Evolutionary conservation across 768 basidiomycete genomes (phyloP).

Genomic region (Hericium rajendrae): DNA sequence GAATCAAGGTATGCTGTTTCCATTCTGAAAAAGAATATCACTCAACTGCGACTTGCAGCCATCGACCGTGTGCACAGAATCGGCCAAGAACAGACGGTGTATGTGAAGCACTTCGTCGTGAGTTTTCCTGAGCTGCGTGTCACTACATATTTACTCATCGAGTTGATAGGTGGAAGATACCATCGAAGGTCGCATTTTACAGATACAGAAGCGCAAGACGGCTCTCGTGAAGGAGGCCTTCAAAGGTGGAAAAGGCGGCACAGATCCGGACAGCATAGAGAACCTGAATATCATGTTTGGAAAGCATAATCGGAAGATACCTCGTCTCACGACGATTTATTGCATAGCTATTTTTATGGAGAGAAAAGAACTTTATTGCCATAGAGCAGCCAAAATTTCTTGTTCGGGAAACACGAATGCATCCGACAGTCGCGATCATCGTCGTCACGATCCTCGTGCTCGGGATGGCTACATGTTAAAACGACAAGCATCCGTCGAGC

Average conservation of each 20-base stretch:
- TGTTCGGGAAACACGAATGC: neutral
- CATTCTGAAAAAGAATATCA: neutral
- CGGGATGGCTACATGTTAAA: too few species aligned
- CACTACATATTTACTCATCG: neutral
- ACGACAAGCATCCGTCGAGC: too few species aligned
- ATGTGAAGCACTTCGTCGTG: slow-evolving; percentile 81
- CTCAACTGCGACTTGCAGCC: slow-evolving; percentile 31
- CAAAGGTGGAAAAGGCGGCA: slow-evolving; percentile 43
- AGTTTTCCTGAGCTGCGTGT: slow-evolving; percentile 15
- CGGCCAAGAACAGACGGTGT: slow-evolving; percentile 73
- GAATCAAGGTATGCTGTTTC: slow-evolving; percentile 47
- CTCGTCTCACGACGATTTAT: too few species aligned
- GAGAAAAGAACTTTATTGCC: too few species aligned
- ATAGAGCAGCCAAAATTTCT: too few species aligned
- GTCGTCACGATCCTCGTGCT: neutral
- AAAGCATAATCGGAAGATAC: neutral
- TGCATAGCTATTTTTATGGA: too few species aligned
- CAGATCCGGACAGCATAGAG: slow-evolving; percentile 65
- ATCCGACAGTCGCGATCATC: slow-evolving; percentile 1
- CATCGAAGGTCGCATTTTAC: slow-evolving; percentile 69
- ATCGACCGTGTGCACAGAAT: slow-evolving; percentile 83
- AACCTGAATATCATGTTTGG: slow-evolving; percentile 77
- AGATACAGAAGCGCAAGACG: slow-evolving; percentile 80
- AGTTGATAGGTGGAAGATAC: slow-evolving; percentile 55
- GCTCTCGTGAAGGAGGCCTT: slow-evolving; percentile 84